These are phyloP conservation scores for Colletotrichum sp. DNA, from an alignment of 2,329 filamentous ascomycete genomes.

Conservation along the genomic window DNA sequence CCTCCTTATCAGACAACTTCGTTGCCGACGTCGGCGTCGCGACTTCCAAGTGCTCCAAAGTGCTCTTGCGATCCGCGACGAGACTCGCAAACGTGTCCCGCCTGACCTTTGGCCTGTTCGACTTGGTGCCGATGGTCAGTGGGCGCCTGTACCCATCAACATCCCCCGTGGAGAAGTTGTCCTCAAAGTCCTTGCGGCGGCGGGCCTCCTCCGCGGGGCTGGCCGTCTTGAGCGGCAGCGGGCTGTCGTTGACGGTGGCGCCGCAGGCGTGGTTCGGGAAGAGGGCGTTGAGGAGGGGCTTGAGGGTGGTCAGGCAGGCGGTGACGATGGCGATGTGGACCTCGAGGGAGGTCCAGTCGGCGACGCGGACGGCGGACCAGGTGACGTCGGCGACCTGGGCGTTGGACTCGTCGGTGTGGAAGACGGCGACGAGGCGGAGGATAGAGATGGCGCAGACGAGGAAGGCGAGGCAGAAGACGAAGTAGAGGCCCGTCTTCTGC, in stretches of 20 bases:
- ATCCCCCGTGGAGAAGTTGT: slow-evolving; percentile 10
- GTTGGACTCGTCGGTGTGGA: slow-evolving; percentile 18
- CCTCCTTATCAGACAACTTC: not conserved
- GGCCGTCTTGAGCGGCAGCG: not conserved
- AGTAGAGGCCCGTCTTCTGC: slow-evolving; percentile 41
- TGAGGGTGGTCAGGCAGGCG: slow-evolving; percentile 41
- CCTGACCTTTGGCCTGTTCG: not conserved
- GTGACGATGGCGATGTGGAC: slow-evolving; percentile 39
- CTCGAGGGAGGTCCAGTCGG: slow-evolving; percentile 39
- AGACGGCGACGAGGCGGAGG: slow-evolving; percentile 33
- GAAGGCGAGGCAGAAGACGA: slow-evolving; percentile 47
- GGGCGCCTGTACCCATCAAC: slow-evolving; percentile 14
- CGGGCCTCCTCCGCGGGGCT: not conserved
- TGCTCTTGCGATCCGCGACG: not conserved
- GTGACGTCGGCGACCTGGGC: slow-evolving; percentile 27
- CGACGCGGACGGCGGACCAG: slow-evolving; percentile 30
- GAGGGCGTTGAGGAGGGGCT: slow-evolving; percentile 39
- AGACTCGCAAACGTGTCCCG: slow-evolving; percentile 10
- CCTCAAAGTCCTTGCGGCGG: slow-evolving; percentile 9
- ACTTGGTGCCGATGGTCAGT: slow-evolving; percentile 23
- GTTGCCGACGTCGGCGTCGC: not conserved
- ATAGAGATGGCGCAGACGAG: slow-evolving; percentile 41
- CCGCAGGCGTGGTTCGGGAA: slow-evolving; percentile 25
- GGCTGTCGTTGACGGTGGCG: not conserved
- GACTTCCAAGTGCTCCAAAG: not conserved